phyloP scores from a whole-genome alignment of 2,329 filamentous ascomycete species.

The Alternaria tenuissima region DNA sequence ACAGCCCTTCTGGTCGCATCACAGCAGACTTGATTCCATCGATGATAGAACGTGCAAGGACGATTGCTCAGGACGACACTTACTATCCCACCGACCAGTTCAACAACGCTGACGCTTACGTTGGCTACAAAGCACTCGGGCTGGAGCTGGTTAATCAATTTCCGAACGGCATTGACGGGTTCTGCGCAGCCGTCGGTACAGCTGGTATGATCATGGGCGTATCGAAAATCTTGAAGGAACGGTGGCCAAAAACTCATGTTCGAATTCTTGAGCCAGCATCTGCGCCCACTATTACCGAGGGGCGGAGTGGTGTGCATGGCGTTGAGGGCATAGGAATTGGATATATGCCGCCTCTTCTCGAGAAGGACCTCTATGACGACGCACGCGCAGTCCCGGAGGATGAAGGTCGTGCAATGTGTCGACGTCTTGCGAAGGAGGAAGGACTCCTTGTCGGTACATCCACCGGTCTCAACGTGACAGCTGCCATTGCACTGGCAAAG shows the following conservation, averaged over 20 bases:
- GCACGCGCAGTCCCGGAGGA: neutral
- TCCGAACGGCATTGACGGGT: neutral
- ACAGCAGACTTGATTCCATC: neutral
- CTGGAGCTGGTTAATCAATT: neutral
- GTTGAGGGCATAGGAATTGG: neutral
- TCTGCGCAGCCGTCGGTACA: neutral
- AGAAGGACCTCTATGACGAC: neutral
- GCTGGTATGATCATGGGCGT: neutral
- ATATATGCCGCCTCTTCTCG: neutral
- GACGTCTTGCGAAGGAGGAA: neutral
- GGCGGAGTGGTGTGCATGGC: neutral
- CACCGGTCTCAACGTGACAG: neutral
- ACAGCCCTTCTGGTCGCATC: neutral
- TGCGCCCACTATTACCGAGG: neutral
- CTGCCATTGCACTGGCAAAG: neutral
- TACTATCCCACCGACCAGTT: neutral
- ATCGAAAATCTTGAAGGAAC: neutral
- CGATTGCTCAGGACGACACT: neutral
- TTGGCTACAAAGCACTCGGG: neutral
- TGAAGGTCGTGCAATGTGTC: neutral
- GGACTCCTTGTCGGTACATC: neutral
- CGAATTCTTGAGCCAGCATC: neutral
- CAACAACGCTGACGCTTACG: neutral
- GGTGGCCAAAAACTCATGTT: neutral
- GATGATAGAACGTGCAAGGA: neutral